These are phyloP conservation scores for Nemophila menziesii DNA, from an alignment of 257 asterid species.

Conservation along the genomic window DNA sequence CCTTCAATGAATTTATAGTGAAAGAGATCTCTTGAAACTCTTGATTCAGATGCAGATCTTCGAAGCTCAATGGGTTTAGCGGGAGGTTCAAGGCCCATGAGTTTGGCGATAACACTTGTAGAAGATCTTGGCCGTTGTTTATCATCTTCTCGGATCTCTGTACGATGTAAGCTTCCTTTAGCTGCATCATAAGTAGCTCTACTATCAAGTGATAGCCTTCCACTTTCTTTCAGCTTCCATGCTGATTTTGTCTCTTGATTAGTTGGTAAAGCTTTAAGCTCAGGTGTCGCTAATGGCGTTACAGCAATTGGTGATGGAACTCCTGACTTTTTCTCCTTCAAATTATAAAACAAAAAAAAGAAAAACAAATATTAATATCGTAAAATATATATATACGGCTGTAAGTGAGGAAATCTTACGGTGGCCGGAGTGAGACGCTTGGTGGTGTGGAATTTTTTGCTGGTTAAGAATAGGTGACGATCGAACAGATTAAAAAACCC, in stretches of 20 bases:
- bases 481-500: slow-evolving; percentile 65
- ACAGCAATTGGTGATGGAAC: slow-evolving; percentile 3
- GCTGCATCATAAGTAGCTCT: slow-evolving; percentile 86
- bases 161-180: slow-evolving; percentile 73
- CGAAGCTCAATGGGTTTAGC: slow-evolving; percentile 56
- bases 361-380: not conserved
- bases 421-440: slow-evolving; percentile 51
- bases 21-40: slow-evolving; percentile 68
- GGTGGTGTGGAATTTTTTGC: slow-evolving; percentile 40
- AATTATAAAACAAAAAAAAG: too few species aligned
- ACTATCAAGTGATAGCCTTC: slow-evolving; percentile 87
- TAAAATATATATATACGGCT: not conserved
- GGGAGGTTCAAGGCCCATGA: slow-evolving; percentile 78
- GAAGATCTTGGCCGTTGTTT: slow-evolving; percentile 33
- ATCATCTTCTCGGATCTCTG: slow-evolving; percentile 50
- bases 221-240: slow-evolving; percentile 83
- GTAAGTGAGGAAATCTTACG: slow-evolving; percentile 7
- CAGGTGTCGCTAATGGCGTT: slow-evolving; percentile 12
- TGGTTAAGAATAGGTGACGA: slow-evolving; percentile 57
- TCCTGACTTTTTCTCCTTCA: slow-evolving; percentile 9
- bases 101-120: slow-evolving; percentile 72
- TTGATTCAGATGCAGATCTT: slow-evolving; percentile 86
- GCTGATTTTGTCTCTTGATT: slow-evolving; percentile 50
- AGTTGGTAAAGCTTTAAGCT: too few species aligned
- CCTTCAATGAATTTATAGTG: slow-evolving; percentile 36